Evolutionary conservation across 345 rosid species (phyloP), one percentile per base, ranked within the genome.

Genomic region (Salix purpurea): DNA sequence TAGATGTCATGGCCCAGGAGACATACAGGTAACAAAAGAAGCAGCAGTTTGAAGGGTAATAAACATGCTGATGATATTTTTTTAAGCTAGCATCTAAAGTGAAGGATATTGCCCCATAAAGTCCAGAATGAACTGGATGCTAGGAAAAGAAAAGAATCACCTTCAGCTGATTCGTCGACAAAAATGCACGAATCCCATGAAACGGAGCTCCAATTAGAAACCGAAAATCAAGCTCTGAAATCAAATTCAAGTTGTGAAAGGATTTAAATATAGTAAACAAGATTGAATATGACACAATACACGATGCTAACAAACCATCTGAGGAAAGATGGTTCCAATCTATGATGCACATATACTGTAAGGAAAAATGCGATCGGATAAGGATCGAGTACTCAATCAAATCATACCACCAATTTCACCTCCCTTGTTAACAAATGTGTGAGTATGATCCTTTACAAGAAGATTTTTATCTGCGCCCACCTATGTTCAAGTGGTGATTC

Each of bases 371-470:
- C 42, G 7, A 37, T 46, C 66, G 60, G 21, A 78, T 40, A n/a
- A 70, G 68, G 62, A 72, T 68, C 65, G 50, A 75, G 76, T 64
- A 65, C 30, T 30, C 30, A 30, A 30, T 48, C 34, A 56, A 72
- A 73, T 15, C 80, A 58, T 81, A 92, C 99, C 99, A 60, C 99
- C 99, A 85, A 93, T 86, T 42, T 87, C 82, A 58, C 98, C 91
- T 32, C 92, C 94, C 81, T 90, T 93, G 88, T 96, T 96, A 42
- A 96, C 96, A 77, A 96, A 96, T 56, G 99, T 93, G 81, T 96
- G 99, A 83, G 98, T 91, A 67, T 96, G 99, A 76, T 96, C 97
- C 87, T 93, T 96, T 86, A 91, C 90, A 40, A 96, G 98, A 70
- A 96, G 88, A 83, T 91, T 96, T 84, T 91, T 78, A 24, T 93